Base-by-base conservation (phyloP, 106 monocot genomes). In the Allium cepa region DNA sequence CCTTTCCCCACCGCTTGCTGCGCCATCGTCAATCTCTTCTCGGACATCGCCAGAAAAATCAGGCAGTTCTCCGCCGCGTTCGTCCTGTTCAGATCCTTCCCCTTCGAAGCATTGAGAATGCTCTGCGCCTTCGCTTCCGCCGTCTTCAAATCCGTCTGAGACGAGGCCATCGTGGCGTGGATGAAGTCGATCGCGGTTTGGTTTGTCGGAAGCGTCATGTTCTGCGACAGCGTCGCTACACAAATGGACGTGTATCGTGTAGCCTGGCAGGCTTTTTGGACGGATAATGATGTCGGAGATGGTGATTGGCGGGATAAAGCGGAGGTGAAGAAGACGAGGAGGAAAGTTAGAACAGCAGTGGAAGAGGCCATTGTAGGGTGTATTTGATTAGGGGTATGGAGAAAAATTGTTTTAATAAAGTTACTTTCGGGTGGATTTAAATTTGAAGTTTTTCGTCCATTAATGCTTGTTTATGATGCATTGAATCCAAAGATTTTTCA, bases 61-160 rank as follows among this genome's bases (percentile, higher is more conserved):
- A 90, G 14, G 80, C 90, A 90, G 73, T 78, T 94, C 46, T 59
- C 46, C 60, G 90, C 94, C 60, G 87, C 86, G 68, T 66, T 84
- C 49, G 88, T 69, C 62, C 81, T 83, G 77, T 93, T 88, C 14
- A 56, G 15, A 63, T 81, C 55, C 56, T 64, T 27, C 62, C 81
- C 53, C 36, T 36, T 36, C 62, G 88, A 84, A 64, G 81, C 17
- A 18, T 59, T 53, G 70, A 83, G 86, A 63, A 93, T 86, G 60
- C 77, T 66, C 48, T 73, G 47, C 17, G 73, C 46, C n/a, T 64
- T 53, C 61, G 67, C 62, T 10, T 22, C 62, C 46, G 87, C 78
- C 26, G 70, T 71, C 15, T 12, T 1, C 48, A 79, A 66, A 64
- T 52, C 27, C 51, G 51, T 16, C 66, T 26, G 22, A 46, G 81